phyloP scores from a whole-genome alignment of 1,284 basidiomycete genomes.

The Melampsora larici-populina region DNA sequence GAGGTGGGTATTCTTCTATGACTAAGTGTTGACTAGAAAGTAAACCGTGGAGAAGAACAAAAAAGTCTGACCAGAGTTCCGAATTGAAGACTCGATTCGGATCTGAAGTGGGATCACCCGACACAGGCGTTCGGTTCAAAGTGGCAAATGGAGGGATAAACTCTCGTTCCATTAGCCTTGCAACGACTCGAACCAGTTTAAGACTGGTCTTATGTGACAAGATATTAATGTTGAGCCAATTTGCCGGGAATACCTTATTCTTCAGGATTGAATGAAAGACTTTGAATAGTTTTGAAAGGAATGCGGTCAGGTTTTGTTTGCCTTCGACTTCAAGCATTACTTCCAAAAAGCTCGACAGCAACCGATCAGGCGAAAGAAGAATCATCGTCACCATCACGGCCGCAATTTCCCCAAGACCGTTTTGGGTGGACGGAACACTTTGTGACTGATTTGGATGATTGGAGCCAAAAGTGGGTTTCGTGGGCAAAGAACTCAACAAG shows the following conservation, averaged over 20 bases:
- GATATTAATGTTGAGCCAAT: conserved; percentile 89
- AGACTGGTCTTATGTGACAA: conserved; percentile 82
- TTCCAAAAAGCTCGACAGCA: conserved; percentile 75
- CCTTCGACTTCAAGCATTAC: conserved; percentile 80
- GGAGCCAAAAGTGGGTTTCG: conserved; percentile 51
- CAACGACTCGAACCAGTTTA: conserved; percentile 79
- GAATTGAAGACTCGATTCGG: conserved; percentile 63
- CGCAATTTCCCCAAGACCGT: conserved; percentile 78
- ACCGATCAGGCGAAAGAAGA: conserved; percentile 71
- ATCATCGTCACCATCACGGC: conserved; percentile 79
- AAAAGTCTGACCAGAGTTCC: conserved; percentile 74
- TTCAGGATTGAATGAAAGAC: conserved; percentile 77
- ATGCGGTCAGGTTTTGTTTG: conserved; percentile 66
- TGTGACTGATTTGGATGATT: conserved; percentile 4
- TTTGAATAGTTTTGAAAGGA: conserved; percentile 75
- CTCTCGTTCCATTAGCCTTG: conserved; percentile 70
- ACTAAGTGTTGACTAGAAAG: conserved; percentile 84
- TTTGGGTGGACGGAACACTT: conserved; percentile 60
- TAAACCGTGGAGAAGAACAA: conserved; percentile 77
- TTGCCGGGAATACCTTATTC: conserved; percentile 82
- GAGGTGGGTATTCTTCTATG: conserved; percentile 89
- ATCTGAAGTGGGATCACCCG: neutral
- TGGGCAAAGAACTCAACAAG: conserved; percentile 65
- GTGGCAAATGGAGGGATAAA: conserved; percentile 67
- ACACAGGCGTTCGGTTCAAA: neutral